Conservation (phyloP, 768 basidiomycete species). For the Amanita inopinata region DNA sequence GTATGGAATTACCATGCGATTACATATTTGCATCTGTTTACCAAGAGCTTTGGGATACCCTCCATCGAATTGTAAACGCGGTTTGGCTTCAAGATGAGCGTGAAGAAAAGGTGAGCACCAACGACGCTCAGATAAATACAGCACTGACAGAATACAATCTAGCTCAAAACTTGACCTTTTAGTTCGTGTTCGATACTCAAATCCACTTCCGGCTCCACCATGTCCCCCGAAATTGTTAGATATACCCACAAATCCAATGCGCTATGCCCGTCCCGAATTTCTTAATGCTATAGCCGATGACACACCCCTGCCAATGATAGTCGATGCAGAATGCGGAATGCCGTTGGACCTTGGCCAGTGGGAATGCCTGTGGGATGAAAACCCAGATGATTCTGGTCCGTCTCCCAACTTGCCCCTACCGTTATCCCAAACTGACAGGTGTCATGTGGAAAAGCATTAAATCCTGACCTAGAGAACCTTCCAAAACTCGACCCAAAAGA, state of each 20-base stretch:
- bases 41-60: background rate
- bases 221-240: conserved; percentile 94
- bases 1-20: too few species aligned
- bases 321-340: conserved; percentile 96
- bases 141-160: background rate
- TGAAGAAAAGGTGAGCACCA: conserved; percentile 37
- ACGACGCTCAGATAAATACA: background rate
- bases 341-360: conserved; percentile 81
- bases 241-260: conserved; percentile 81
- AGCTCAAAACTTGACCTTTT: conserved; percentile 78
- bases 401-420: background rate
- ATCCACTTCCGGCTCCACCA: conserved; percentile 92
- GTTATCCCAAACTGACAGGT: background rate
- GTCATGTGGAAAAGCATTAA: conserved; percentile 29
- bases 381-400: conserved; percentile 58
- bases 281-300: conserved; percentile 73
- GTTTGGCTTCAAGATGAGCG: conserved; percentile 31
- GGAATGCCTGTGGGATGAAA: conserved; percentile 78
- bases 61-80: background rate
- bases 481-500: conserved; percentile 67
- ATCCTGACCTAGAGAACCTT: conserved; percentile 52
- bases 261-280: conserved; percentile 83
- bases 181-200: conserved; percentile 87
- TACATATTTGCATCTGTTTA: conserved; percentile 5
- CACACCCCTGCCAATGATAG: conserved; percentile 85